These are phyloP conservation scores for Sporothrix sp. DNA, from an alignment of 2,329 filamentous ascomycete genomes.

Conservation along the genomic window DNA sequence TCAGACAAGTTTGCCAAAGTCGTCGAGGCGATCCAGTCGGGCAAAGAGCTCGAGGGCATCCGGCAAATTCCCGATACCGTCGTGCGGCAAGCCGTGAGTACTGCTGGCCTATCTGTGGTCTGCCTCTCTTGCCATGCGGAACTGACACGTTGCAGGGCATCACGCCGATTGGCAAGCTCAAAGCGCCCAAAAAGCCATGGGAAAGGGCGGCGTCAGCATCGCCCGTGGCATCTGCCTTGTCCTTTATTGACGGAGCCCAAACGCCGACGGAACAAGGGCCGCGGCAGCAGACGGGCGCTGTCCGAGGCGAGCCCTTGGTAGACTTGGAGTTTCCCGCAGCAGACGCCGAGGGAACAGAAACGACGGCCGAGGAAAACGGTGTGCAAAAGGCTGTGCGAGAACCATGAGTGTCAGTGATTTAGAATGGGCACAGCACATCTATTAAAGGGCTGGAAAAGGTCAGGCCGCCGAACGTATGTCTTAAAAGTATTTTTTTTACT, in stretches of 20 bases:
- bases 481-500: conserved; percentile 9
- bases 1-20: conserved; percentile 78
- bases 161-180: conserved; percentile 37
- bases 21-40: conserved; percentile 72
- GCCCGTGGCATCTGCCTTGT: neutral
- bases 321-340: conserved; percentile 24
- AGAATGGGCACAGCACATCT: too few relatives aligned
- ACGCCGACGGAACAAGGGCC: neutral
- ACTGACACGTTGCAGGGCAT: conserved; percentile 28
- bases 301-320: conserved; percentile 11
- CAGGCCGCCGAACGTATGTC: neutral
- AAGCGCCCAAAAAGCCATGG: conserved; percentile 60
- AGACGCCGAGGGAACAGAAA: neutral
- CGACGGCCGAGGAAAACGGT: neutral
- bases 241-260: neutral
- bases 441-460: too few relatives aligned
- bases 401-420: too few relatives aligned
- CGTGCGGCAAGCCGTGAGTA: conserved; percentile 57
- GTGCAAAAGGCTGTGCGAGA: neutral
- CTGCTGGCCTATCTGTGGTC: neutral
- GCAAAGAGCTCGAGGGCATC: conserved; percentile 78
- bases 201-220: conserved; percentile 44
- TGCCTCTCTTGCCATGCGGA: neutral
- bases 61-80: conserved; percentile 76
- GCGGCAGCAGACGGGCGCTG: neutral